Evolutionary conservation across 495 filamentous ascomycete genomes (phyloP).

Genomic region (Aspergillus conjunctus): DNA sequence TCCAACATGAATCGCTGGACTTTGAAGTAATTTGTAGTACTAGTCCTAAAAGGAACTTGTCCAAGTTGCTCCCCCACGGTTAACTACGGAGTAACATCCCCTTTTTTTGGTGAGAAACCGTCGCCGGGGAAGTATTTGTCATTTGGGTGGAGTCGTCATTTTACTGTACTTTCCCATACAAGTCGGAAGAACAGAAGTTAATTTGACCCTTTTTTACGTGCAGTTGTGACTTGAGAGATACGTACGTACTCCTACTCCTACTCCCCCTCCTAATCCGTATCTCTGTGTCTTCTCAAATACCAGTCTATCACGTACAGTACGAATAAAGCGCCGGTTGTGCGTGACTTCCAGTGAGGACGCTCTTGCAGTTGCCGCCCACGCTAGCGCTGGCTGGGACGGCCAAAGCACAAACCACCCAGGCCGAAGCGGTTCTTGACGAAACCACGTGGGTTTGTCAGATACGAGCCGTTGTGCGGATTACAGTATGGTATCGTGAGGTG

Average conservation of each 20-base stretch:
- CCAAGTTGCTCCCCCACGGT: not conserved
- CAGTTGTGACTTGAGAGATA: not conserved
- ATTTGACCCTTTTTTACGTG: not conserved
- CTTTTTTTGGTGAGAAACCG: not conserved
- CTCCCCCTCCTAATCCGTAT: too few species aligned
- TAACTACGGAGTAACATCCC: not conserved
- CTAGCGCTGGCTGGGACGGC: not conserved
- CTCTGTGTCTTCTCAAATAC: too few species aligned
- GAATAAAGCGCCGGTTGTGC: too few species aligned
- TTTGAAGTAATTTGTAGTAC: too few species aligned
- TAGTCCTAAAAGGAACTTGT: too few species aligned
- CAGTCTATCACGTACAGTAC: too few species aligned
- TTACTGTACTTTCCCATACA: not conserved
- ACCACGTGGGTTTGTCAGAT: slow-evolving; percentile 29
- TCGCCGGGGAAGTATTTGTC: slow-evolving; percentile 12
- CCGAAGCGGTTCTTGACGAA: slow-evolving; percentile 21
- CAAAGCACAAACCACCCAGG: slow-evolving; percentile 26
- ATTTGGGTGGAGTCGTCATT: not conserved
- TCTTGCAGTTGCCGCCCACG: not conserved
- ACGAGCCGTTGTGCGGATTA: slow-evolving; percentile 24
- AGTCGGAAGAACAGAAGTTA: not conserved
- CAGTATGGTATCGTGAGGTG: slow-evolving; percentile 5
- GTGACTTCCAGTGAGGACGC: too few species aligned
- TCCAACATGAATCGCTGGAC: too few species aligned
- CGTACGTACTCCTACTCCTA: too few species aligned